These are phyloP conservation scores for Crotalaria pallida DNA, from an alignment of 306 rosid species.

Conservation along the genomic window DNA sequence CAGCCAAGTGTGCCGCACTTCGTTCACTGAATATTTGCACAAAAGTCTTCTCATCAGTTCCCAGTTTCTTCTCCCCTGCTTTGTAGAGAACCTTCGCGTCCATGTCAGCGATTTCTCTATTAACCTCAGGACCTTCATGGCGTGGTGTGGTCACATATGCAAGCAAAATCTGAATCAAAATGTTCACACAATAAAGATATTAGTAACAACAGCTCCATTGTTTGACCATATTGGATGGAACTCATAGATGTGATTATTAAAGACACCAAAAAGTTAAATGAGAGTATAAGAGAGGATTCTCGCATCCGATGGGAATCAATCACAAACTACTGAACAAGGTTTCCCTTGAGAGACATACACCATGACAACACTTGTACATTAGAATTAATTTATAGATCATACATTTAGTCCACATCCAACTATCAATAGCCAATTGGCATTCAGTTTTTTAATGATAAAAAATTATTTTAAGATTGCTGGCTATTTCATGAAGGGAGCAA, in stretches of 20 bases:
- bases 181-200: slow-evolving; percentile 1
- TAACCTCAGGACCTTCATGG: slow-evolving; percentile 65
- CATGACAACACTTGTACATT: not conserved
- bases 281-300: not conserved
- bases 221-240: slow-evolving; percentile 1
- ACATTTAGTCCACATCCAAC: not conserved
- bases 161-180: slow-evolving; percentile 51
- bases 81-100: slow-evolving; percentile 39
- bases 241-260: not conserved
- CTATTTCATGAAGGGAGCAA: not conserved
- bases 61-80: slow-evolving; percentile 50
- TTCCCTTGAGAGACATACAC: not conserved
- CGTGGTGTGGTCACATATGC: slow-evolving; percentile 50
- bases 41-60: slow-evolving; percentile 54
- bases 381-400: not conserved
- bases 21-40: slow-evolving; percentile 51
- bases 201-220: not conserved
- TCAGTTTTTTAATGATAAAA: not conserved
- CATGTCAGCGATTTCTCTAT: slow-evolving; percentile 33
- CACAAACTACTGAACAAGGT: not conserved
- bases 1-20: slow-evolving; percentile 69
- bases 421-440: not conserved
- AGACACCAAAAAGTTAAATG: not conserved
- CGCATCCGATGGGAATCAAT: not conserved
- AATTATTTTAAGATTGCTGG: not conserved